These are phyloP conservation scores for Pythium scleroteichum DNA, from an alignment of 352 stramenopile species.

Conservation along the genomic window DNA sequence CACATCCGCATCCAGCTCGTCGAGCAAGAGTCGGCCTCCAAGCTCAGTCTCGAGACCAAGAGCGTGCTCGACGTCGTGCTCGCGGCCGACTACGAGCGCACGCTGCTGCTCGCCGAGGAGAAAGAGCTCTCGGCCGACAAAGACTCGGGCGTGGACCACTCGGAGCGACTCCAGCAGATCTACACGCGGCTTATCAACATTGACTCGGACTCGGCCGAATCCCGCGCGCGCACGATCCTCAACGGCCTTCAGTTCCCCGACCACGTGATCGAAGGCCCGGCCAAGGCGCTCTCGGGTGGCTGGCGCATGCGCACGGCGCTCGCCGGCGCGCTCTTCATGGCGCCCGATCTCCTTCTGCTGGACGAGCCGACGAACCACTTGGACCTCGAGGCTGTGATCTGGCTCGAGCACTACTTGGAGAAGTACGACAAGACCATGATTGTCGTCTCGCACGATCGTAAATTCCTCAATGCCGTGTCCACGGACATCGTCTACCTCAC, in stretches of 20 bases:
- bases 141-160: conserved; percentile 49
- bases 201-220: conserved; percentile 89
- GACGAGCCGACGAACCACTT: conserved; percentile 92
- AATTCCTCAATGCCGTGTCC: conserved; percentile 96
- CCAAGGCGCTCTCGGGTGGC: conserved; percentile 91
- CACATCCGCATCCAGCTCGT: conserved; percentile 96
- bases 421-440: conserved; percentile 94
- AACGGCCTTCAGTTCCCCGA: conserved; percentile 94
- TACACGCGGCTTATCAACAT: conserved; percentile 90
- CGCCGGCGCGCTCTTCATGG: conserved; percentile 94
- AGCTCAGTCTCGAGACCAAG: conserved; percentile 72
- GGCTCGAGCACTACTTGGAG: conserved; percentile 91
- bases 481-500: conserved; percentile 96
- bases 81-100: conserved; percentile 93
- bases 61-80: conserved; percentile 95
- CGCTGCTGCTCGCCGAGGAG: conserved; percentile 90
- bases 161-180: conserved; percentile 68
- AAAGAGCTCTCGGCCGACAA: conserved; percentile 86
- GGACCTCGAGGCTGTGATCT: conserved; percentile 91
- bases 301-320: conserved; percentile 95
- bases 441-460: conserved; percentile 95
- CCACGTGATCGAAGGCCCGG: conserved; percentile 89
- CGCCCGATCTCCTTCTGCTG: conserved; percentile 91
- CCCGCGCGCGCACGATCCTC: conserved; percentile 90
- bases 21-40: conserved; percentile 92